Evolutionary conservation across 768 basidiomycete species (phyloP), one percentile per base, ranked within the genome.

Genomic region (Pulveroboletus frians): DNA sequence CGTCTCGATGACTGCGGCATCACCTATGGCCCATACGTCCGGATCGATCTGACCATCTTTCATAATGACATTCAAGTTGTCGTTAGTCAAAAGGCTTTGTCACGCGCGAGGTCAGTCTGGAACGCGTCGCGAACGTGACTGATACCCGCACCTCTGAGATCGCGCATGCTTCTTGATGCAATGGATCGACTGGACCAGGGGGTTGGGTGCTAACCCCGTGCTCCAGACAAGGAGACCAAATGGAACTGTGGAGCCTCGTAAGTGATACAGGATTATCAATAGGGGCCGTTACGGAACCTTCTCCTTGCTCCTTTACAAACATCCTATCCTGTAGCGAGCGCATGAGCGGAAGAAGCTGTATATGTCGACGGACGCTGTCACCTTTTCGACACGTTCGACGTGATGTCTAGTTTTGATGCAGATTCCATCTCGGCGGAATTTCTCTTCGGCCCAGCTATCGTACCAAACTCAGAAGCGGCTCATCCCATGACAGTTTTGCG

Each of bases 171-270:
- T 89, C 60, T 75, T 71, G 3, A 84, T 71, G 39, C 76, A 80
- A 7, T 69, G 65, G 40, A 90, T 77, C 0, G 77, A 73, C 51
- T 76, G 67, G 44, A 92, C 76, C 23, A 93, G 70, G 7, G 92
- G 90, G 62, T 92, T 93, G 4, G 88, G 81, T 5, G 88, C 77
- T 3, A 93, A 72, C 2, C 91, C 92, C 2, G 92, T 93, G 52
- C 83, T 85, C 91, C 91, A 93, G 14, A 93, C 88, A 10, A 90
- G 76, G 18, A 93, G 71, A 21, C 92, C 90, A 64, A 85, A 88
- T 6, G 80, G 83, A 32, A 90, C 89, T 89, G 51, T 11, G 51
- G 41, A 43, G 48, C 44, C 32, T 44, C 51, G 13, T 53, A 39
- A 50, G 54, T 9, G 17, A 14, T 17, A 41, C 44, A 20, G 42